Base-by-base conservation (phyloP, 257 asterid species). In the Jasminum sambac region DNA sequence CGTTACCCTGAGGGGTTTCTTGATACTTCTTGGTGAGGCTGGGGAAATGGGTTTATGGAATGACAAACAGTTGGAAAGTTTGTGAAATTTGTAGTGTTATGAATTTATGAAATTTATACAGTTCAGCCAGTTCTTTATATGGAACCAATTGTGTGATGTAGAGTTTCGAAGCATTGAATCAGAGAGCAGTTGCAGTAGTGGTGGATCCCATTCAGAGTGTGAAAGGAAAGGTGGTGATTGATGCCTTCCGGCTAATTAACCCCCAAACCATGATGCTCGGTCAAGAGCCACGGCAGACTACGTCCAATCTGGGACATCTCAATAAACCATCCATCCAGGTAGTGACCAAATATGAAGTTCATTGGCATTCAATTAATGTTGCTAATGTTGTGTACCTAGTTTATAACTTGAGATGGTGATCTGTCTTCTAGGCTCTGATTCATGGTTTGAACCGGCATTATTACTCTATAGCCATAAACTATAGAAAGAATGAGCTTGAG, bases 221-320 rank as follows among this genome's bases (percentile, higher is more conserved):
- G 44, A 91, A 95, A 81, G 97, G 99, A 19, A 91, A 95, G 82
- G 98, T 95, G 74, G 99, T 95, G n/a, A 95, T 95, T n/a, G 99
- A 91, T 75, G 99, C 99, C 63, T 91, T 95, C 43, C 95, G 97
- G 39, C 82, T 91, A 73, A 95, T 95, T 74, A 89, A 91, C 76
- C 99, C 99, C 66, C 99, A 95, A 69, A 91, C 98, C 50, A 95
- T 95, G 99, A 95, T 95, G 98, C 97, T 95, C 60, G 98, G 99
- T 64, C 99, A 95, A 77, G 99, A 95, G 83, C 99, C 99, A 46
- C 88, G 99, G 0, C 99, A 95, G 68, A 92, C 99, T 40, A 95
- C 98, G 64, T 95, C 99, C 76, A 95, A 95, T 74, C 88, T 95
- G 17, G 99, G 99, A 11, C 96, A 95, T 82, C 94, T 95, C 25